Evolutionary conservation across 192 early-diverging fungal species (phyloP).

Genomic region (Coemansia sp.): DNA sequence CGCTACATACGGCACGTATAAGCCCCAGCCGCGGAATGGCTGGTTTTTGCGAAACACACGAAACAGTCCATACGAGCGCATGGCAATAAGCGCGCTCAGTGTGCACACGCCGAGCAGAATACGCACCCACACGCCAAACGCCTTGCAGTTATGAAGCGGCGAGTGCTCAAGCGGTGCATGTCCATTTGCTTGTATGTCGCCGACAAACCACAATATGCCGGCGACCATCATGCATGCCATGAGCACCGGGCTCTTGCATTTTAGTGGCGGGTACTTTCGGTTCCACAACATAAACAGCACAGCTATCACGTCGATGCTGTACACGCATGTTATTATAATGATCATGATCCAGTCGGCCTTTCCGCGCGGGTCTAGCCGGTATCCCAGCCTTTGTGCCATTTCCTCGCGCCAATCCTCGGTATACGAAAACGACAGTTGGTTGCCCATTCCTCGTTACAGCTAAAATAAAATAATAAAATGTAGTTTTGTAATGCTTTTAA

Average conservation of each 20-base stretch:
- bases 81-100: slow-evolving; percentile 27
- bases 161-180: slow-evolving; percentile 17
- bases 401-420: slow-evolving; percentile 21
- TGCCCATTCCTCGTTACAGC: slow-evolving; percentile 18
- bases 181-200: slow-evolving; percentile 39
- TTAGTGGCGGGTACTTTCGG: slow-evolving; percentile 41
- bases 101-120: slow-evolving; percentile 34
- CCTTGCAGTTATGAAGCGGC: slow-evolving; percentile 29
- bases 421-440: slow-evolving; percentile 24
- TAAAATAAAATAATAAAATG: neutral
- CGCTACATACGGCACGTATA: slow-evolving; percentile 28
- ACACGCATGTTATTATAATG: slow-evolving; percentile 11
- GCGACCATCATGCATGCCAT: slow-evolving; percentile 20
- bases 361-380: slow-evolving; percentile 31
- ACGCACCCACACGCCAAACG: slow-evolving; percentile 46
- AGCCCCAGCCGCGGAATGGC: slow-evolving; percentile 29
- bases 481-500: neutral
- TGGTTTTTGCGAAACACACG: slow-evolving; percentile 30
- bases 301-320: slow-evolving; percentile 19
- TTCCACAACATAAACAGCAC: slow-evolving; percentile 28
- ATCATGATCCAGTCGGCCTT: slow-evolving; percentile 20
- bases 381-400: neutral
- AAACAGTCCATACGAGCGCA: slow-evolving; percentile 31
- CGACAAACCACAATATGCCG: slow-evolving; percentile 25
- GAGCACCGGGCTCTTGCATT: slow-evolving; percentile 37